Evolutionary conservation across 164 flowering plant species (phyloP), one percentile per base, ranked within the genome.

Genomic region (Stephania yunnanensis): DNA sequence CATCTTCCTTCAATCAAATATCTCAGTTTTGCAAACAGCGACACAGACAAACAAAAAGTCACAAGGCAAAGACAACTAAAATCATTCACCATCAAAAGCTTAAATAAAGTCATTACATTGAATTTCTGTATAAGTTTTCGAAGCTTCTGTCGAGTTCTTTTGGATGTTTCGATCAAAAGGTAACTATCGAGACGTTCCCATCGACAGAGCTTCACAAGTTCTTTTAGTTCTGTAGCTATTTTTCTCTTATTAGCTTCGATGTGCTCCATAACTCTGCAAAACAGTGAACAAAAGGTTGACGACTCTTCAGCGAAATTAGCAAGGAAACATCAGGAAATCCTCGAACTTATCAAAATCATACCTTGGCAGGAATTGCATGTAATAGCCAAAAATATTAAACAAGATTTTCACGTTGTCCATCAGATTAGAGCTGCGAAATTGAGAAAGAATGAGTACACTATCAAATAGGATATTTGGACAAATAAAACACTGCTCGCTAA

Each of bases 291-390:
- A 67, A 46, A 29, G 5, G 22, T 55, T n/a, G 29, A 17, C 68
- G 61, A 58, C 15, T 2, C 31, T 31, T 13, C 68, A 74, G 52
- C 42, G 30, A 5, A 42, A 13, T 68, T 36, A 13, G 8, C 7
- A 52, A 69, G 45, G 31, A 67, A 19, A 17, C 36, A 36, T 25
- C 29, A 22, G 30, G 4, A 70, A 45, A 29, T 68, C 25, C 15
- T 25, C 13, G 11, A 53, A 69, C 13, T 31, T 30, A 36, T 1
- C 70, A n/a, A 10, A 17, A 45, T 84, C 95, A 88, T 78, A 95
- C 99, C 74, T 50, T 67, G 99, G 97, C 81, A 91, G 80, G 78
- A 84, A 90, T 80, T 95, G 99, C 36, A 86, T 77, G 73, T 92
- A 86, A 78, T 83, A 90, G 61, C 98, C 99, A 80, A 89, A 87